phyloP scores from a whole-genome alignment of 495 filamentous ascomycete species.

The Aspergillus incahuasiensis region DNA sequence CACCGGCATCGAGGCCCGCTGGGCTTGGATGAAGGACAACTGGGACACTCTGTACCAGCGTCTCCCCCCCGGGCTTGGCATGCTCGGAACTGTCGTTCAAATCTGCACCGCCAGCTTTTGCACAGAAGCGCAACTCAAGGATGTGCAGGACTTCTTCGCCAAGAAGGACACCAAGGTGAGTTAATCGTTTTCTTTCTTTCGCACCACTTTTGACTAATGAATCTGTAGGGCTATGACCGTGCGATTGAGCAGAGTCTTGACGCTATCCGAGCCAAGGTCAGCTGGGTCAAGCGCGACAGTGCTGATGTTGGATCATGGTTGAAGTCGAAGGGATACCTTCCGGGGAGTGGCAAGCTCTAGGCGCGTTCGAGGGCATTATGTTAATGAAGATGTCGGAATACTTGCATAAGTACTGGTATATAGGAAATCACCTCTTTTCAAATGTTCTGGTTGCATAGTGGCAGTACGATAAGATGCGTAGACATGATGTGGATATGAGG shows the following conservation, averaged over 20 bases:
- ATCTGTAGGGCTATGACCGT: conserved; percentile 50
- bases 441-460: background rate
- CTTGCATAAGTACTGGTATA: background rate
- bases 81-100: conserved; percentile 80
- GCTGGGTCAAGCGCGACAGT: conserved; percentile 58
- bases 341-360: conserved; percentile 36
- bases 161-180: conserved; percentile 71
- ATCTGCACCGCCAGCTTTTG: conserved; percentile 83
- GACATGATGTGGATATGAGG: background rate
- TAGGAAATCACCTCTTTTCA: background rate
- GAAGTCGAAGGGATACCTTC: conserved; percentile 51
- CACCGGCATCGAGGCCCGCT: conserved; percentile 76
- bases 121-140: conserved; percentile 64
- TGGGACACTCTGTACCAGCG: conserved; percentile 78
- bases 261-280: conserved; percentile 54
- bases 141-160: conserved; percentile 76
- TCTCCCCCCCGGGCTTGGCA: conserved; percentile 69
- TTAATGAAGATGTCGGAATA: background rate
- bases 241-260: conserved; percentile 59
- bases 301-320: conserved; percentile 59
- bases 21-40: conserved; percentile 77
- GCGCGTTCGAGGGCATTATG: background rate
- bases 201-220: background rate
- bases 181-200: background rate
- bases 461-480: background rate